Percentiles rank a stretch among this genome's conserved stretches.
Evolutionary conservation across 768 basidiomycete species (phyloP).

Genomic region (Boletus sp.): DNA sequence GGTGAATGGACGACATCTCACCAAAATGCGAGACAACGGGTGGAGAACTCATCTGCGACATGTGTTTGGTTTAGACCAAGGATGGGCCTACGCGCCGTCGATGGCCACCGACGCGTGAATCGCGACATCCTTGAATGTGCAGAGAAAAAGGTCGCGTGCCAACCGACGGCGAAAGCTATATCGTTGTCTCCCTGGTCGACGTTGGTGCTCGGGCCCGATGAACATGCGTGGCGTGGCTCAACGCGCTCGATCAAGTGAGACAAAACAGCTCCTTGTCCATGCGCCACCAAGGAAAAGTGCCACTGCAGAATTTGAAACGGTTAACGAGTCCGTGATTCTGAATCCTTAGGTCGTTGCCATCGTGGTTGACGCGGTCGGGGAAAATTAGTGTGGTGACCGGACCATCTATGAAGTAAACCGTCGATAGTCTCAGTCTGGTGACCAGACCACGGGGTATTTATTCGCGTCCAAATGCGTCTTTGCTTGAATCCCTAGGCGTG

Average conservation of each 20-base stretch:
- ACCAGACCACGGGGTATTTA: too few species aligned
- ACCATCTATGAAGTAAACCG: too few species aligned
- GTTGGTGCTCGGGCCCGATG: neutral
- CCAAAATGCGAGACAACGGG: constrained; percentile 7
- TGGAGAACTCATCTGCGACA: constrained; percentile 3
- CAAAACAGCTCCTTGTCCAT: neutral
- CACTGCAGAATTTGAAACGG: neutral
- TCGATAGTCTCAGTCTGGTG: too few species aligned
- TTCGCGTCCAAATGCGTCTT: too few species aligned
- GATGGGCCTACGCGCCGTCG: neutral
- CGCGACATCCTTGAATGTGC: neutral
- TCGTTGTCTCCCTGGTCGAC: neutral
- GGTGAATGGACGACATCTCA: neutral
- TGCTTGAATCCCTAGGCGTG: too few species aligned
- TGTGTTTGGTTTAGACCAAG: neutral
- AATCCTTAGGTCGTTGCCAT: too few species aligned
- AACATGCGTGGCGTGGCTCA: neutral
- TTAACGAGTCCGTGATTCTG: too few species aligned
- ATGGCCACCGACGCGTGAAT: neutral
- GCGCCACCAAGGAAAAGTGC: neutral
- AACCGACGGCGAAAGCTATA: neutral
- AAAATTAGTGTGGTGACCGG: too few species aligned
- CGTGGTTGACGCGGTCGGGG: too few species aligned
- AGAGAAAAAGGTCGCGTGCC: neutral
- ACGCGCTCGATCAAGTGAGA: neutral